These are phyloP conservation scores for Suillus brevipes DNA, from an alignment of 768 basidiomycete species.

Conservation along the genomic window DNA sequence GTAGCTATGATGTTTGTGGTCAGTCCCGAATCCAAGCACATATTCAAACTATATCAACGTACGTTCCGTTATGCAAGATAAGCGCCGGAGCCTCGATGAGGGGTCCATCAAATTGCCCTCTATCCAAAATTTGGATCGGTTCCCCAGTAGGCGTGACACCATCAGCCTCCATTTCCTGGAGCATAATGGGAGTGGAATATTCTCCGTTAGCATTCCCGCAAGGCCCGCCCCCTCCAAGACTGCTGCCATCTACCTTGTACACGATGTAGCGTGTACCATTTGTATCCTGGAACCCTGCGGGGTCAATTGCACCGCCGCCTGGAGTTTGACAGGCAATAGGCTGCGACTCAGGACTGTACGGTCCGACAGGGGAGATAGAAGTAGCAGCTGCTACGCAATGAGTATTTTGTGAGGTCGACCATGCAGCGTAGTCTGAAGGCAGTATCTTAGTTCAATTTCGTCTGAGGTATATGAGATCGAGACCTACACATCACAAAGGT, in stretches of 20 bases:
- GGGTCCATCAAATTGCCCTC: conserved; percentile 26
- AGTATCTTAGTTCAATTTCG: background rate
- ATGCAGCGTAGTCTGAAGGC: conserved; percentile 16
- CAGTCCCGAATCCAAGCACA: background rate
- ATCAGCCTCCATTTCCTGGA: conserved; percentile 29
- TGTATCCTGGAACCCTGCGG: conserved; percentile 25
- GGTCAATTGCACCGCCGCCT: conserved; percentile 31
- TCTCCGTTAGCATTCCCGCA: conserved; percentile 26
- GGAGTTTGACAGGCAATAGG: conserved; percentile 26
- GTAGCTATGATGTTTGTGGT: conserved; percentile 13
- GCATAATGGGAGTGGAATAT: conserved; percentile 27
- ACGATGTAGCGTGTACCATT: conserved; percentile 29
- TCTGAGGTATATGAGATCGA: background rate
- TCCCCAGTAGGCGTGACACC: conserved; percentile 24
- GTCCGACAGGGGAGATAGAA: conserved; percentile 23
- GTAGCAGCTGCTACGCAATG: conserved; percentile 34
- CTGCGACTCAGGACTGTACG: conserved; percentile 24
- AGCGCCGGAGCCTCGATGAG: conserved; percentile 33
- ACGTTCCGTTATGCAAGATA: conserved; percentile 17
- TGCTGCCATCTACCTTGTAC: conserved; percentile 32
- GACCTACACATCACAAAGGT: conserved; percentile 22
- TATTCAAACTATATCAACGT: conserved; percentile 4
- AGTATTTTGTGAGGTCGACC: conserved; percentile 11
- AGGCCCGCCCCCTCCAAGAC: conserved; percentile 23
- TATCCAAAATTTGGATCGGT: conserved; percentile 27